A percentile compares a stretch with the other conserved stretches of the same genome.
Evolutionary conservation across 1,284 basidiomycete species (phyloP).

Genomic region (Uromyces viciae-fabae): DNA sequence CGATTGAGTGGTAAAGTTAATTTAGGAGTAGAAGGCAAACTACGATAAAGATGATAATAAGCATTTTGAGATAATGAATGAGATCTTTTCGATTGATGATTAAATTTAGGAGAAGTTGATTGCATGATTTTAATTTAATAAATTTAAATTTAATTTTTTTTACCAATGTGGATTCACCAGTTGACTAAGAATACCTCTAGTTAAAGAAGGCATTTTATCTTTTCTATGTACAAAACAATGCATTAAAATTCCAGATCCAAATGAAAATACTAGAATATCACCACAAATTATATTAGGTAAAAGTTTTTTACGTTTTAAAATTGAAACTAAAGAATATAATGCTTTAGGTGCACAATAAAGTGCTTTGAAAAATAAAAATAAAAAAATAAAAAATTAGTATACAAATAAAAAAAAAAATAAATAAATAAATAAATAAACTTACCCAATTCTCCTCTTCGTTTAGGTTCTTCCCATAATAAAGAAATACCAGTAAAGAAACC

Average conservation of each 20-base stretch:
- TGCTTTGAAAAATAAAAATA: too few species aligned
- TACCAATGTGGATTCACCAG: conserved; percentile 38
- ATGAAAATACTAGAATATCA: conserved; percentile 22
- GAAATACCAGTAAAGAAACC: conserved; percentile 20
- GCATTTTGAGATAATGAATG: conserved; percentile 27
- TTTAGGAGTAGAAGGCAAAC: conserved; percentile 9
- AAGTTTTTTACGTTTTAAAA: conserved; percentile 1
- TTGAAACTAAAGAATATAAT: conserved; percentile 29
- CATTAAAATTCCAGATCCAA: conserved; percentile 41
- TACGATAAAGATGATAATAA: conserved; percentile 24
- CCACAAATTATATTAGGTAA: conserved; percentile 11
- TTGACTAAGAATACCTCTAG: conserved; percentile 31
- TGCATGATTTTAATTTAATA: too few species aligned
- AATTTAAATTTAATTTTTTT: too few species aligned
- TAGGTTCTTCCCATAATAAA: conserved; percentile 39
- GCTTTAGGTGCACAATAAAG: conserved; percentile 44
- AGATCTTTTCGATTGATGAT: too few species aligned
- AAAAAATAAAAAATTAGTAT: too few species aligned
- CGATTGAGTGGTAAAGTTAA: conserved; percentile 17
- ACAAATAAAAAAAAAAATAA: neutral
- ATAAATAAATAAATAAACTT: neutral
- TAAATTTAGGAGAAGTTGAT: too few species aligned
- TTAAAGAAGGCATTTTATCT: conserved; percentile 27
- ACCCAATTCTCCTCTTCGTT: conserved; percentile 39
- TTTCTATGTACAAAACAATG: conserved; percentile 30